Evolutionary conservation across 495 filamentous ascomycete species (phyloP).

Genomic region (Aspergillus sparsus): DNA sequence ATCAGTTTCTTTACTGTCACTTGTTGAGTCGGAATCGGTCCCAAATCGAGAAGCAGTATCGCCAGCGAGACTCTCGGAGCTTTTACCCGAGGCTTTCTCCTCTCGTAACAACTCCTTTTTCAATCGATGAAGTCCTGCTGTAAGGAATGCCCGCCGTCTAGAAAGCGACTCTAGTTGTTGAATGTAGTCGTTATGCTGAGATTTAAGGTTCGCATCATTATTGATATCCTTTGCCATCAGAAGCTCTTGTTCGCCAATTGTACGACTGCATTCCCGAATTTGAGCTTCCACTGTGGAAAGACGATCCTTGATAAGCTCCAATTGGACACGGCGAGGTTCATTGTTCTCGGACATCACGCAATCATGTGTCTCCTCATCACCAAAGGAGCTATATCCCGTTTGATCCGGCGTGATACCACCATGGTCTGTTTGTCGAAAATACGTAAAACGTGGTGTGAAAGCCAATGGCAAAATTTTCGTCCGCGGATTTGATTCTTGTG

Average conservation of each 20-base stretch:
- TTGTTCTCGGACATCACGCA: constrained; percentile 95
- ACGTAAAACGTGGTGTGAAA: constrained; percentile 91
- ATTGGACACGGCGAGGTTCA: constrained; percentile 87
- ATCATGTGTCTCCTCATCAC: constrained; percentile 85
- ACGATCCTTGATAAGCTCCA: constrained; percentile 77
- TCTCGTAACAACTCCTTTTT: constrained; percentile 52
- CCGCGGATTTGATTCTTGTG: constrained; percentile 85
- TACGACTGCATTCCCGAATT: constrained; percentile 66
- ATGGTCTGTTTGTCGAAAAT: constrained; percentile 97
- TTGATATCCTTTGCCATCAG: constrained; percentile 57
- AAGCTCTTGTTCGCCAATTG: constrained; percentile 65
- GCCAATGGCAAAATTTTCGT: constrained; percentile 91
- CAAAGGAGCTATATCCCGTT: constrained; percentile 79
- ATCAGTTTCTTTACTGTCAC: constrained; percentile 43
- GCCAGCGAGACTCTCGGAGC: constrained; percentile 43
- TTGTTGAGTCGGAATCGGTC: constrained; percentile 48
- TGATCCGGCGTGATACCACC: constrained; percentile 66
- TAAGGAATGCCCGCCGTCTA: constrained; percentile 75
- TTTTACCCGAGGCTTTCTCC: constrained; percentile 30
- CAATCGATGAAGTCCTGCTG: constrained; percentile 70
- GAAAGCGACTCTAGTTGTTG: constrained; percentile 69
- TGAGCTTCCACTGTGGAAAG: constrained; percentile 77
- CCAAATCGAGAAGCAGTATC: constrained; percentile 48
- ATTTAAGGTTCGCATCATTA: constrained; percentile 51
- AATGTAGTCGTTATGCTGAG: constrained; percentile 66